Evolutionary conservation across 2,329 filamentous ascomycete species (phyloP), one percentile per base, ranked within the genome.

Genomic region (Pleoardoris graminearum): DNA sequence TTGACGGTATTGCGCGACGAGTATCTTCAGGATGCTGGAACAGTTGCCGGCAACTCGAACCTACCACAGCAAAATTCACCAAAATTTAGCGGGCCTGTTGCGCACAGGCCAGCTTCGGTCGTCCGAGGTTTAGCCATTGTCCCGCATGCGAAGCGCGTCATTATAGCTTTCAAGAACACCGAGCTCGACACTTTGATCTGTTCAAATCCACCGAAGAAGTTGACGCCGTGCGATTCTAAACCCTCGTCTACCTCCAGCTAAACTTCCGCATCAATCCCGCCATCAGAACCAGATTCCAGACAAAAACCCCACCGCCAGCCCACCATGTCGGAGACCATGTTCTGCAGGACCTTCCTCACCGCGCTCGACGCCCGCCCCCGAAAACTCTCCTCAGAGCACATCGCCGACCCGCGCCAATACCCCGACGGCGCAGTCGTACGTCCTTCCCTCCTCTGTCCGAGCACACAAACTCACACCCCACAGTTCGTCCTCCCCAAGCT

Each of bases 341-440:
- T 97, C 74, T 88, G 91, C 63, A 91, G 89, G 75, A 81, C 85
- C 27, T 97, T 96, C 75, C 85, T 99, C 62, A 80, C 86, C 47
- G 83, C 85, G 19, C 84, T 97, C 57, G 91, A 96, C 75, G 83
- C 85, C 55, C 86, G 87, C 44, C 88, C 91, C 7, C 75, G 86
- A 65, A 95, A 92, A 79, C 83, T 97, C 58, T 85, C 88, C n/a
- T 80, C 89, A 59, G 91, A 97, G 74, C 89, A 97, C 84, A 86
- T 95, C 73, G 90, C 93, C 75, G 90, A 97, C 69, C 85, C 90
- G 44, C 86, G 86, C 65, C 85, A 82, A 61, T 92, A 93, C 71
- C 88, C 90, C 21, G 79, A 88, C 22, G 85, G 89, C 57, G 81
- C 85, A 60, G 88, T 91, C 14, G 93, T 97, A 83, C 25, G 86